These are phyloP conservation scores for Saturnispora kantuleensis DNA, from an alignment of 805 yeast species.

Conservation along the genomic window DNA sequence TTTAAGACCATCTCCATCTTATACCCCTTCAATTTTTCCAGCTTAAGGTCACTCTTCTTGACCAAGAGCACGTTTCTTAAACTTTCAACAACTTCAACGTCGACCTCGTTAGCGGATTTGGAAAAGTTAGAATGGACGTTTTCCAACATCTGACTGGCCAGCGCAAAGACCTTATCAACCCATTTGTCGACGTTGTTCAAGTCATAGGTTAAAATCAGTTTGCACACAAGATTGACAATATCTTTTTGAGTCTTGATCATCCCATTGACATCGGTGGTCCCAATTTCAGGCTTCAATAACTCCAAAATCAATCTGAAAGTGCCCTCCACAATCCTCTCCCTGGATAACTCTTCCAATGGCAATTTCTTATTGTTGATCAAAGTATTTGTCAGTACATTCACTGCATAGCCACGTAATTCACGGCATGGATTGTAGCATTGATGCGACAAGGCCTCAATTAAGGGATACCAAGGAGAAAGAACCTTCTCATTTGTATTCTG, in stretches of 20 bases:
- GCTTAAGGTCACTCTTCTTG: slow-evolving; percentile 18
- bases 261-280: slow-evolving; percentile 49
- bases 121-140: slow-evolving; percentile 11
- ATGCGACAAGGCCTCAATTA: slow-evolving; percentile 75
- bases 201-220: slow-evolving; percentile 31
- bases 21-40: slow-evolving; percentile 16
- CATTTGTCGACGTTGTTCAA: slow-evolving; percentile 18
- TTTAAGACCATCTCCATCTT: slow-evolving; percentile 21
- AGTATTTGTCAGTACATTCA: slow-evolving; percentile 46
- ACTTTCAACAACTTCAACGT: slow-evolving; percentile 27
- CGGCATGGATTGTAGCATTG: slow-evolving; percentile 86
- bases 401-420: slow-evolving; percentile 59
- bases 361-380: slow-evolving; percentile 31
- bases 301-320: slow-evolving; percentile 69
- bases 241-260: slow-evolving; percentile 59
- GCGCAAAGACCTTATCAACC: slow-evolving; percentile 20
- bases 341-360: slow-evolving; percentile 29
- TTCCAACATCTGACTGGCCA: slow-evolving; percentile 21
- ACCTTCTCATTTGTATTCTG: slow-evolving; percentile 8
- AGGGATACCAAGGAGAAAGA: slow-evolving; percentile 39
- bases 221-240: slow-evolving; percentile 57
- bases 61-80: slow-evolving; percentile 26
- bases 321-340: slow-evolving; percentile 54
- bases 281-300: slow-evolving; percentile 55
- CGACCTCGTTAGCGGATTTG: slow-evolving; percentile 16